phyloP scores from a whole-genome alignment of 2,329 filamentous ascomycete species.

The Cladosporium halotolerans region DNA sequence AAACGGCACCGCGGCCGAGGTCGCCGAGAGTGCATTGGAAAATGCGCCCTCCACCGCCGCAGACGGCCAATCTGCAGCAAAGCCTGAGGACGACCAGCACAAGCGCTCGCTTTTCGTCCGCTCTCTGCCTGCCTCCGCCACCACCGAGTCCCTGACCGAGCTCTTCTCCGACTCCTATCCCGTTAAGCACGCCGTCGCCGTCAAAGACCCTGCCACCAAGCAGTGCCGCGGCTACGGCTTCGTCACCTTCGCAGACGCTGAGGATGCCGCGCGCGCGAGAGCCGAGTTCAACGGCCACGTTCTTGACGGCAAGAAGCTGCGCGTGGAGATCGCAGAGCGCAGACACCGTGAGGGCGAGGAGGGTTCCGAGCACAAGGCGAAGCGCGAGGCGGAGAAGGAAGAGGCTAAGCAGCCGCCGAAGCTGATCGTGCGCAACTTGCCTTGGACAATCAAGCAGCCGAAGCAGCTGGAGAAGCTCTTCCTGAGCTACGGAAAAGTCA shows the following conservation, averaged over 20 bases:
- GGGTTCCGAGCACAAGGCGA: slow-evolving; percentile 56
- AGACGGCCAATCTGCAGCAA: slow-evolving; percentile 1
- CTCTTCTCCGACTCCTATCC: slow-evolving; percentile 93
- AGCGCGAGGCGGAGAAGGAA: slow-evolving; percentile 56
- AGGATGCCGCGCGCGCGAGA: slow-evolving; percentile 78
- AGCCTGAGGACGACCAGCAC: slow-evolving; percentile 16
- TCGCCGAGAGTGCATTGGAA: slow-evolving; percentile 13
- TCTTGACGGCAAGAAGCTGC: slow-evolving; percentile 74
- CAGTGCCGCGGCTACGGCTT: slow-evolving; percentile 90
- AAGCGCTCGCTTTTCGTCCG: slow-evolving; percentile 72
- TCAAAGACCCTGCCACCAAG: slow-evolving; percentile 79
- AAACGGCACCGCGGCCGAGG: slow-evolving; percentile 20
- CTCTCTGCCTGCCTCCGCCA: slow-evolving; percentile 70
- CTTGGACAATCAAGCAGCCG: slow-evolving; percentile 87
- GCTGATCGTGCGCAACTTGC: slow-evolving; percentile 86
- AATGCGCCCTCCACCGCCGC: neutral
- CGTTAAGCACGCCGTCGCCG: slow-evolving; percentile 91
- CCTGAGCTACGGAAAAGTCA: slow-evolving; percentile 83
- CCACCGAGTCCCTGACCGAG: slow-evolving; percentile 73
- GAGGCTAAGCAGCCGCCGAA: slow-evolving; percentile 66
- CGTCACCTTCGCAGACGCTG: slow-evolving; percentile 89
- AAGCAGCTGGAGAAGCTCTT: slow-evolving; percentile 78
- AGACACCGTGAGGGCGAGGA: slow-evolving; percentile 58
- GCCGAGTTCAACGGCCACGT: slow-evolving; percentile 72
- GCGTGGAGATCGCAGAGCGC: slow-evolving; percentile 80